Base-by-base conservation (phyloP, 495 filamentous ascomycete genomes). In the Hyaloscypha finlandica region DNA sequence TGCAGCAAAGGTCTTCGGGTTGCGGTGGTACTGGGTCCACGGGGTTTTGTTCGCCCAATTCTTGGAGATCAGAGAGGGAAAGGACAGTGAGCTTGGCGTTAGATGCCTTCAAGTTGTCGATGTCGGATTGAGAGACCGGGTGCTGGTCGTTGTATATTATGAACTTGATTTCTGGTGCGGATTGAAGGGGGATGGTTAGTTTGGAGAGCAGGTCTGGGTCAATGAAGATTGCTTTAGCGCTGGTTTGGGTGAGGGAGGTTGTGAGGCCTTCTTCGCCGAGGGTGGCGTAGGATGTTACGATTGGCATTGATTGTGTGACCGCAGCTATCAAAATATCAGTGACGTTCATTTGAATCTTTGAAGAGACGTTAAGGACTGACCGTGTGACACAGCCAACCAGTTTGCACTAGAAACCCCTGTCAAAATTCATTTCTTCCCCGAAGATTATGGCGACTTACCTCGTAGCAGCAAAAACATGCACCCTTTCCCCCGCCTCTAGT, bases 211-310 rank as follows among this genome's bases (percentile, higher is more conserved):
- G 87, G 73, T 86, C 81, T 32, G 94, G 86, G 74, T 98, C 94
- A 53, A 93, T 83, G 86, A 96, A 98, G 78, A 98, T 92, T 70
- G 88, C 88, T 76, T 89, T 89, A 67, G 92, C 92, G 67, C 85
- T 81, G n/a, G 95, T 97, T 68, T 96, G 91, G 57, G 87, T 83
- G 73, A 97, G 85, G 4, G 93, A 97, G 76, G 96, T 92, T 74
- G 85, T 87, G 73, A 99, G 79, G 31, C 94, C 94, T 70, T 94
- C 92, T 79, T 96, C 92, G 48, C 94, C 94, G 37, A 98, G 87
- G 4, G 94, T 97, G 78, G 97, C 94, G 76, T 99, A 99, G 6
- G 95, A 93, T 29, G 95, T 99, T 39, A 97, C 94, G 64, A 97
- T 94, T 62, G 92, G 85, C 73, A 97, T 83, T 16, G 93, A 94